phyloP scores from a whole-genome alignment of 768 basidiomycete genomes.

The Mycena floridula region DNA sequence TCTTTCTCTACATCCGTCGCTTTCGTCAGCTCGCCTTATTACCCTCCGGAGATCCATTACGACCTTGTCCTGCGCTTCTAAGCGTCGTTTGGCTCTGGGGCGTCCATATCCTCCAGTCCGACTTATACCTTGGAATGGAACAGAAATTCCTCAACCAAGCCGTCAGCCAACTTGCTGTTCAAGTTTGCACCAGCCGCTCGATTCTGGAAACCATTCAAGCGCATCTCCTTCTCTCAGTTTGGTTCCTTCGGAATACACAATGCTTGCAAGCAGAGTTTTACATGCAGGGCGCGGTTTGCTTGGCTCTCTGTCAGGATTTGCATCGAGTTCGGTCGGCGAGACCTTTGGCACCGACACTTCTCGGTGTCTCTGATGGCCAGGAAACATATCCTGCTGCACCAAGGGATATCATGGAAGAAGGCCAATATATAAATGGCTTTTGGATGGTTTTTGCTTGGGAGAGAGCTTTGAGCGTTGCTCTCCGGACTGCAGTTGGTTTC shows the following conservation, averaged over 20 bases:
- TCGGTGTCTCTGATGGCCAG: constrained; percentile 4
- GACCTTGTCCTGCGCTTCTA: constrained; percentile 11
- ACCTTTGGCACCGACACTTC: constrained; percentile 4
- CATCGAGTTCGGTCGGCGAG: constrained; percentile 11
- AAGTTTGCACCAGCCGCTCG: no score
- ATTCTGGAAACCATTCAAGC: constrained; percentile 16
- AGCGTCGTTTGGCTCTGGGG: constrained; percentile 13
- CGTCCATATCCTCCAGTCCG: no score
- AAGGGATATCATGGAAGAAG: constrained; percentile 13
- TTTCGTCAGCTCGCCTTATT: constrained; percentile 12
- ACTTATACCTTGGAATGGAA: no score
- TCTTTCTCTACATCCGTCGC: constrained; percentile 10
- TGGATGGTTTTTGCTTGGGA: constrained; percentile 13
- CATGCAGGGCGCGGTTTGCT: constrained; percentile 6
- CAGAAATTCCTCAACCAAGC: no score
- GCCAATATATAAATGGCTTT: constrained; percentile 15
- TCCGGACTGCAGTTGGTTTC: constrained; percentile 7
- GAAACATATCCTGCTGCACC: constrained; percentile 9
- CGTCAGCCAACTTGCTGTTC: no score
- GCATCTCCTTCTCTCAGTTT: constrained; percentile 11
- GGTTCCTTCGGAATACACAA: constrained; percentile 12
- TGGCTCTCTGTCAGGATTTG: constrained; percentile 6
- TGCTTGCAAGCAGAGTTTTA: constrained; percentile 14
- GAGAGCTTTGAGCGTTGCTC: constrained; percentile 10
- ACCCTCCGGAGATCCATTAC: constrained; percentile 10